Evolutionary conservation across 169 alveolate genomes (phyloP), one percentile per base, ranked within the genome.

Genomic region (Haemoproteus tartakovskyi): DNA sequence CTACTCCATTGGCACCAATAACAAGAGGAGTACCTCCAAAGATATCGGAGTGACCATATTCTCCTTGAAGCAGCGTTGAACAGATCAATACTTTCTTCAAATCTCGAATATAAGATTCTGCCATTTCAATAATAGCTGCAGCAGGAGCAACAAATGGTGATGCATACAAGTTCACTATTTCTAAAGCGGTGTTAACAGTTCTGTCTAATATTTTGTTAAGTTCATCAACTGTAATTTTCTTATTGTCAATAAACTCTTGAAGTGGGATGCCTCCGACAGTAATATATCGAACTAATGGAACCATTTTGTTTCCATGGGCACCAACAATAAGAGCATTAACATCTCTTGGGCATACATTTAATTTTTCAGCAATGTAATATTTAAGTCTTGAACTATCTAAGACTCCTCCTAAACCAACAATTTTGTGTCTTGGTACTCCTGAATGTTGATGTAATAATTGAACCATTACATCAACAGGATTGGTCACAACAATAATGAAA

Each of bases 401-500:
- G 12, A 90, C 87, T 18, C 94, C 93, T 2, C 95, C 93, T 90
- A 88, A 85, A 6, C 96, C 96, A 54, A 91, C 85, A 19, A 92
- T 93, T 62, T 80, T 86, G 78, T 91, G 88, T 67, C 82, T 80
- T 27, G 96, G 95, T 19, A 92, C 81, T 18, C 95, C 95, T 18
- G 93, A 87, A 19, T 85, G 84, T 78, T 92, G 85, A 46, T 52
- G 59, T 33, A 89, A 64, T 56, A 90, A 61, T 33, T 89, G 83
- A 21, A 87, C 91, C 95, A 92, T 87, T 9, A 90, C 95, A 61
- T 92, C 96, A 37, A 92, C 80, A 11, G 96, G 96, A 78, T 92
- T 92, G 2, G 95, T 90, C 41, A 92, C 90, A 56, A 89, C 88
- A 0, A 92, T 87, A 24, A 92, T 92, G 59, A 91, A 88, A 26